Percentiles rank a stretch among this genome's conserved stretches.
These are phyloP conservation scores for Bryum argenteum DNA, from an alignment of 225 moss, liverwort and hornwort species.

Conservation along the genomic window DNA sequence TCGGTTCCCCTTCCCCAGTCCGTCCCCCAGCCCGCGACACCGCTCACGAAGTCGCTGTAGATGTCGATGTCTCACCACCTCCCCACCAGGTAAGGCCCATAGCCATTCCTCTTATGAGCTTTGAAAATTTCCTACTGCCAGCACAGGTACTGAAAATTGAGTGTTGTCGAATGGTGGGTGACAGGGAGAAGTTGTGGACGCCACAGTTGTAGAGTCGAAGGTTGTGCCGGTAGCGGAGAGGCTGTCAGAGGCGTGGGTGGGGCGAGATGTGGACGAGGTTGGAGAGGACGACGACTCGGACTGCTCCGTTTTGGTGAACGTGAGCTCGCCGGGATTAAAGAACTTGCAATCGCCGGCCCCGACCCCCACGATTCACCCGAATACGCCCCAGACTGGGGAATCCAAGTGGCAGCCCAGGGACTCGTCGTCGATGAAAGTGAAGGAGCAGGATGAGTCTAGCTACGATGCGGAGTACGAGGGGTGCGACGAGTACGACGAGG, in stretches of 20 bases:
- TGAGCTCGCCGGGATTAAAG: slow-evolving; percentile 49
- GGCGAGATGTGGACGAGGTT: slow-evolving; percentile 39
- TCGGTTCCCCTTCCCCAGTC: neutral
- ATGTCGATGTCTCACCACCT: neutral
- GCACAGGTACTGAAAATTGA: too few relatives aligned
- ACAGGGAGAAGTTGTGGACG: slow-evolving; percentile 4
- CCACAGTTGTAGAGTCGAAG: neutral
- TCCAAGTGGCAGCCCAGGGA: slow-evolving; percentile 63
- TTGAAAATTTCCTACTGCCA: neutral
- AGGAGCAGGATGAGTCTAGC: slow-evolving; percentile 8
- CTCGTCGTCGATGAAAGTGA: slow-evolving; percentile 16
- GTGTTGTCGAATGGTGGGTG: too few relatives aligned
- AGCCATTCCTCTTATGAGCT: neutral
- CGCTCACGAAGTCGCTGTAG: neutral
- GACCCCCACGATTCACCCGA: neutral
- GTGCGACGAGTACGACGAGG: slow-evolving; percentile 46
- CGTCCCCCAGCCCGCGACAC: neutral
- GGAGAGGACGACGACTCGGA: slow-evolving; percentile 61
- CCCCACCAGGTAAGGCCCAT: slow-evolving; percentile 21
- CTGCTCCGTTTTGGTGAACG: slow-evolving; percentile 79
- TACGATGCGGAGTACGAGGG: slow-evolving; percentile 45
- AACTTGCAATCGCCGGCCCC: slow-evolving; percentile 34
- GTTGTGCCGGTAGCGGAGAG: neutral
- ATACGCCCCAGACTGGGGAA: slow-evolving; percentile 21
- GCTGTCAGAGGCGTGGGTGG: slow-evolving; percentile 41